Evolutionary conservation across 495 filamentous ascomycete genomes (phyloP).

Genomic region (Penicillium nucicola): DNA sequence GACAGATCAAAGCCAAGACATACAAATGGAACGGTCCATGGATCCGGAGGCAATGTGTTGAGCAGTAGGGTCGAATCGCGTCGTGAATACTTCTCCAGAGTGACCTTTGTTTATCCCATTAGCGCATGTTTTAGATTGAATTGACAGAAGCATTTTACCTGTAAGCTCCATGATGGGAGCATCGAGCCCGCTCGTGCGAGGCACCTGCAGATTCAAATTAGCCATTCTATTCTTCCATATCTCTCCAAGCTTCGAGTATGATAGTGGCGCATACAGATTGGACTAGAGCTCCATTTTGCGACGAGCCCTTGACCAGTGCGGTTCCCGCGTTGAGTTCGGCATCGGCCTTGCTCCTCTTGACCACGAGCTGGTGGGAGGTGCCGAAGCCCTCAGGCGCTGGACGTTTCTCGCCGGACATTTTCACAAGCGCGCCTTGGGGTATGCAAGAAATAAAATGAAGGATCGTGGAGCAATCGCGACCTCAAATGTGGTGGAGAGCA

Average conservation of each 20-base stretch:
- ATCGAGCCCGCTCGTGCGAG: constrained; percentile 80
- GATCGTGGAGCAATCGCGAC: constrained; percentile 2
- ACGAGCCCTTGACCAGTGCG: constrained; percentile 62
- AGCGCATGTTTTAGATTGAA: constrained; percentile 1
- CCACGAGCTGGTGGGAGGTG: constrained; percentile 69
- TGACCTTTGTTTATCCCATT: constrained; percentile 45
- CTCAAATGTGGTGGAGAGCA: constrained; percentile 10
- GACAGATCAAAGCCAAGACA: constrained; percentile 19
- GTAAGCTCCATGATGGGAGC: constrained; percentile 93
- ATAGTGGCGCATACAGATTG: constrained; percentile 65
- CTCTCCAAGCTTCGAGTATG: neutral
- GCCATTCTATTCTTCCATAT: neutral
- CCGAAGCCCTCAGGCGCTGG: constrained; percentile 77
- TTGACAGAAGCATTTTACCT: constrained; percentile 46
- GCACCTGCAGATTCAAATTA: constrained; percentile 51
- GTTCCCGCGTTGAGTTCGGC: constrained; percentile 61
- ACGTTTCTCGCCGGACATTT: constrained; percentile 87
- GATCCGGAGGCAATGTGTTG: constrained; percentile 91
- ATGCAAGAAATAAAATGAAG: neutral
- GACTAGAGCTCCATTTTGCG: constrained; percentile 70
- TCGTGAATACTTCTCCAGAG: constrained; percentile 82
- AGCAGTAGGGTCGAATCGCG: constrained; percentile 83
- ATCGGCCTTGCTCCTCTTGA: constrained; percentile 81
- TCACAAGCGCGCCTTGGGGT: constrained; percentile 9
- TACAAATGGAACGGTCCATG: constrained; percentile 90